Percentiles rank a stretch among this genome's conserved stretches.
Evolutionary conservation across 2,329 filamentous ascomycete species (phyloP).

Genomic region (Chaetomium globosum): DNA sequence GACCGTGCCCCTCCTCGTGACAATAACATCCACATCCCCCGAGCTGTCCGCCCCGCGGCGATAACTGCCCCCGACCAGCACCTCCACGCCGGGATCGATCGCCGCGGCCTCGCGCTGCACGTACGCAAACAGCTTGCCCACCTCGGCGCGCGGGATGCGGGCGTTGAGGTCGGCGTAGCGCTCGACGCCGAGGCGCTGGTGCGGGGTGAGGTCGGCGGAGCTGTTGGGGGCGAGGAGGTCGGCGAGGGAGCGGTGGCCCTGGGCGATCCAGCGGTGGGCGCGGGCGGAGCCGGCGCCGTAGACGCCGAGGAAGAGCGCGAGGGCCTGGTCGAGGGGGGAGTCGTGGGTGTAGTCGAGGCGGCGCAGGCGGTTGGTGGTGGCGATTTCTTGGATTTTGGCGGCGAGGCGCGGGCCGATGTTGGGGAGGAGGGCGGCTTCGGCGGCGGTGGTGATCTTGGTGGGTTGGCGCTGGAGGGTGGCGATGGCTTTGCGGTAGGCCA

Average conservation of each 20-base stretch:
- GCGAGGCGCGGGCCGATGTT: slow-evolving; percentile 74
- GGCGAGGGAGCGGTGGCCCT: slow-evolving; percentile 73
- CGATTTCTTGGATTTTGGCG: slow-evolving; percentile 87
- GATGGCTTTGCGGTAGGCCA: slow-evolving; percentile 77
- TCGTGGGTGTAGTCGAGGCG: slow-evolving; percentile 70
- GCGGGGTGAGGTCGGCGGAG: slow-evolving; percentile 65
- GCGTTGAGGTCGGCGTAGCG: slow-evolving; percentile 78
- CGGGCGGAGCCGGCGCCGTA: slow-evolving; percentile 75
- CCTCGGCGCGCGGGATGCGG: slow-evolving; percentile 76
- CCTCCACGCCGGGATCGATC: slow-evolving; percentile 66
- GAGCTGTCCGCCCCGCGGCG: slow-evolving; percentile 74
- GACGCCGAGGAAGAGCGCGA: slow-evolving; percentile 73
- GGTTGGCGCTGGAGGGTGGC: slow-evolving; percentile 69
- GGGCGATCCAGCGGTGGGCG: slow-evolving; percentile 74
- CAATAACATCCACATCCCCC: slow-evolving; percentile 82
- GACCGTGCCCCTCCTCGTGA: slow-evolving; percentile 67
- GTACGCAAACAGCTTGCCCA: slow-evolving; percentile 67
- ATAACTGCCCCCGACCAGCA: slow-evolving; percentile 83
- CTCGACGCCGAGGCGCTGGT: slow-evolving; percentile 75
- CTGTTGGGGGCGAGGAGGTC: slow-evolving; percentile 68
- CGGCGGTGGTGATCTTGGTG: slow-evolving; percentile 65
- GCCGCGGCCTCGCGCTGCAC: slow-evolving; percentile 61
- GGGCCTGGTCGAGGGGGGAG: slow-evolving; percentile 65
- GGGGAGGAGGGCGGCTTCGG: slow-evolving; percentile 68
- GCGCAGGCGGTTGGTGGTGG: slow-evolving; percentile 68